These are phyloP conservation scores for Leishmania martiniquensis DNA, from an alignment of 208 protist genomes.

Conservation along the genomic window DNA sequence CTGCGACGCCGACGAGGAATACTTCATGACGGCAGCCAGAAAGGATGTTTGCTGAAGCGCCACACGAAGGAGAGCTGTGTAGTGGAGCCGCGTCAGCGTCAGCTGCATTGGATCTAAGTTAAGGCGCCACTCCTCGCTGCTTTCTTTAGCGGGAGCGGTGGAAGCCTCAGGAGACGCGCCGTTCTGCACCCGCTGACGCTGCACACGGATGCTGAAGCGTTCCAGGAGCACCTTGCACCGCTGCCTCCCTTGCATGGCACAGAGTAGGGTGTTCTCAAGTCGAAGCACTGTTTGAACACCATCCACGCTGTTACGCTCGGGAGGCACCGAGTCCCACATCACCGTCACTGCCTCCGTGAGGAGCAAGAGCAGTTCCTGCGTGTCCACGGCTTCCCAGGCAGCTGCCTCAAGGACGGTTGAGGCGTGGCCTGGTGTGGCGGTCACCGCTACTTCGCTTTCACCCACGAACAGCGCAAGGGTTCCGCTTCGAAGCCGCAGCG, in stretches of 20 bases:
- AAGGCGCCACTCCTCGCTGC: conserved; percentile 26
- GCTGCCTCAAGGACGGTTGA: conserved; percentile 7
- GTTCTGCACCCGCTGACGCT: conserved; percentile 1
- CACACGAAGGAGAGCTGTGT: conserved; percentile 26
- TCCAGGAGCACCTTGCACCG: conserved; percentile 18
- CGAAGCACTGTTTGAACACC: conserved; percentile 18
- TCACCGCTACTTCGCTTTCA: conserved; percentile 6
- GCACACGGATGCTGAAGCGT: conserved; percentile 12
- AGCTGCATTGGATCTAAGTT: conserved; percentile 28
- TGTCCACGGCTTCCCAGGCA: conserved; percentile 1
- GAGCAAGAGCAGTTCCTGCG: conserved; percentile 13
- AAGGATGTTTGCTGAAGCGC: conserved; percentile 30
- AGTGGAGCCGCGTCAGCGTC: conserved; percentile 29
- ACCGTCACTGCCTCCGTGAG: conserved; percentile 11
- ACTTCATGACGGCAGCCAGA: conserved; percentile 8
- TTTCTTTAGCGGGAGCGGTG: background rate
- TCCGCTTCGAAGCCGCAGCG: conserved; percentile 7
- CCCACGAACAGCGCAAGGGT: conserved; percentile 19
- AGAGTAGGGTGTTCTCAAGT: conserved; percentile 22
- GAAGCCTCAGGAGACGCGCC: background rate
- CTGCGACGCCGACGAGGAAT: conserved; percentile 16
- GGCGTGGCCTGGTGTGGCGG: background rate
- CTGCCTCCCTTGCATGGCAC: conserved; percentile 12
- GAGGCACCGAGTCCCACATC: conserved; percentile 19
- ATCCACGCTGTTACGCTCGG: too few relatives aligned